These are phyloP conservation scores for Globisporangium cylindrosporum DNA, from an alignment of 352 stramenopile species.

Conservation along the genomic window DNA sequence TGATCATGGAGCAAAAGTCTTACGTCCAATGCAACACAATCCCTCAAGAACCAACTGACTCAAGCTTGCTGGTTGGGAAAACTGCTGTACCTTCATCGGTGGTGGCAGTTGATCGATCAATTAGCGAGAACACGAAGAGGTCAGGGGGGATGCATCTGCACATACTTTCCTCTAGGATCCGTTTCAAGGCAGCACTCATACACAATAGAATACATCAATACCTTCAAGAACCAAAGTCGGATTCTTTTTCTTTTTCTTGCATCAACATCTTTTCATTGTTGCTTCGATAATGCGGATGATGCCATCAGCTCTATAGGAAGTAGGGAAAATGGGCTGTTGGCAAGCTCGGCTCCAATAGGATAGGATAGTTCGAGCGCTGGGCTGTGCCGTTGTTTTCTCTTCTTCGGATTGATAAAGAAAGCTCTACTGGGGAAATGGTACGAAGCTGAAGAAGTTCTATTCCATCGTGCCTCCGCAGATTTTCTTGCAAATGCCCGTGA, in stretches of 20 bases:
- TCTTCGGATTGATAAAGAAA: background rate
- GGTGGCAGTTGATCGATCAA: too few species aligned
- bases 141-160: background rate
- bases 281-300: too few species aligned
- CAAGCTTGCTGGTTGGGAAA: background rate
- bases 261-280: too few species aligned
- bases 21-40: constrained; percentile 3
- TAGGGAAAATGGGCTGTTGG: too few species aligned
- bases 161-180: constrained; percentile 5
- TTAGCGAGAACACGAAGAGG: too few species aligned
- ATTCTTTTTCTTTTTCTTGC: too few species aligned
- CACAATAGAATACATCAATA: background rate
- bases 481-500: constrained; percentile 64
- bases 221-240: too few species aligned
- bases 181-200: background rate
- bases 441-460: background rate
- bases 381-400: background rate
- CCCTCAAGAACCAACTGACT: background rate
- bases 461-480: constrained; percentile 40
- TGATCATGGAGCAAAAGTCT: constrained; percentile 7
- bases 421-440: background rate
- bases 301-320: too few species aligned
- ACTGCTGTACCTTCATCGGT: too few species aligned
- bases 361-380: background rate
- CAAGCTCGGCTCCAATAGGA: too few species aligned